Evolutionary conservation across 129 eudicot genomes (phyloP).

Genomic region (Chrysanthemum seticuspe): DNA sequence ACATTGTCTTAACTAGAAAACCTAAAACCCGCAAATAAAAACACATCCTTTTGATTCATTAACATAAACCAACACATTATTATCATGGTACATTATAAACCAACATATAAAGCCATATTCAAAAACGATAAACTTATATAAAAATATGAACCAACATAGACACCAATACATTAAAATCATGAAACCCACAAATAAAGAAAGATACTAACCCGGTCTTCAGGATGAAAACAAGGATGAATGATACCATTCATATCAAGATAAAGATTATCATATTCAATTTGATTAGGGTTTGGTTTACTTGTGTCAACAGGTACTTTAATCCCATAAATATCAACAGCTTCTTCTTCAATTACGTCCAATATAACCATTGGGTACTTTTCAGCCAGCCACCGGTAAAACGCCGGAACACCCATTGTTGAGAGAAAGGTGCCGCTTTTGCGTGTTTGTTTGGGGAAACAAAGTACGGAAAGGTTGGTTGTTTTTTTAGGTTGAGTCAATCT

Average conservation of each 20-base stretch:
- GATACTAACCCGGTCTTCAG: conserved; percentile 40
- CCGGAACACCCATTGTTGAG: conserved; percentile 50
- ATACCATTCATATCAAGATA: conserved; percentile 57
- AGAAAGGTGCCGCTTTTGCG: background rate
- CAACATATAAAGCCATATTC: too few species aligned
- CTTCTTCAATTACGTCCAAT: conserved; percentile 46
- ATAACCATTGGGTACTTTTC: conserved; percentile 53
- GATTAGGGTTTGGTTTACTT: conserved; percentile 46
- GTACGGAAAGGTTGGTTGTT: background rate
- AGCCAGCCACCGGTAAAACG: conserved; percentile 57
- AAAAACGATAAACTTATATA: background rate
- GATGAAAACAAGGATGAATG: conserved; percentile 58
- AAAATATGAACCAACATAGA: background rate
- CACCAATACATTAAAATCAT: too few species aligned
- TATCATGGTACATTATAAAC: background rate
- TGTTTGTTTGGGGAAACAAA: background rate
- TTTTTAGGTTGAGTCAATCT: background rate
- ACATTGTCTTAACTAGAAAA: too few species aligned
- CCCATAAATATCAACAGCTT: conserved; percentile 39
- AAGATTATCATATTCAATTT: conserved; percentile 47
- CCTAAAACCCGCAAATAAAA: background rate
- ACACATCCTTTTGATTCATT: background rate
- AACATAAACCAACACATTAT: background rate
- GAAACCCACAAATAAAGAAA: too few species aligned
- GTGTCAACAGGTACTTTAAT: conserved; percentile 44